phyloP scores from a whole-genome alignment of 805 yeast species.

The Metschnikowia proteae region DNA sequence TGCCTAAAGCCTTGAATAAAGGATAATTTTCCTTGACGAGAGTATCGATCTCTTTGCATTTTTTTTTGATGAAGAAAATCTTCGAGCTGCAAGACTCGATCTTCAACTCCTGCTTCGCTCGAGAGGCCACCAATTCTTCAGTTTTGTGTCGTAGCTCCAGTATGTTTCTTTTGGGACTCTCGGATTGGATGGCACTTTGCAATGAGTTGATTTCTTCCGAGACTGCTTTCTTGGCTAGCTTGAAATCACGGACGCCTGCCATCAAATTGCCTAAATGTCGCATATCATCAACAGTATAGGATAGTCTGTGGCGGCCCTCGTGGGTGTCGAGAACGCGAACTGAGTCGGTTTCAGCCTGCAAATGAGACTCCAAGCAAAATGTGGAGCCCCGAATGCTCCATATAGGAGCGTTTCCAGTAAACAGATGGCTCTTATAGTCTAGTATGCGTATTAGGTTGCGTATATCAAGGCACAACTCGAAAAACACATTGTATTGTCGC shows the following conservation, averaged over 20 bases:
- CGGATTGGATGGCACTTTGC: not conserved
- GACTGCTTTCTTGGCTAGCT: constrained; percentile 21
- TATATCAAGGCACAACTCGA: constrained; percentile 7
- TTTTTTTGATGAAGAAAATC: constrained; percentile 22
- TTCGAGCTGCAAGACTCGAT: constrained; percentile 26
- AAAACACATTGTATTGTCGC: not conserved
- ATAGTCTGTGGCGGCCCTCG: not conserved
- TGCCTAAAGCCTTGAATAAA: constrained; percentile 14
- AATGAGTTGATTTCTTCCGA: constrained; percentile 20
- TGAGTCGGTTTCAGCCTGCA: not conserved
- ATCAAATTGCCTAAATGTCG: constrained; percentile 13
- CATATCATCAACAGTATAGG: constrained; percentile 15
- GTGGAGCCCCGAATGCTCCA: constrained; percentile 11
- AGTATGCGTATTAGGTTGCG: constrained; percentile 7
- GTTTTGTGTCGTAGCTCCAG: not conserved
- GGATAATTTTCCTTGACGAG: constrained; percentile 17
- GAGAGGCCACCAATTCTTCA: not conserved
- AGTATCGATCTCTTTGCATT: constrained; percentile 19
- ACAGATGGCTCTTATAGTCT: not conserved
- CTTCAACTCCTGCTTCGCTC: constrained; percentile 16
- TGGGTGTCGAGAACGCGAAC: not conserved
- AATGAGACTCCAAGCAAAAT: constrained; percentile 9
- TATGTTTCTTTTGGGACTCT: not conserved
- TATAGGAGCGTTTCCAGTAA: constrained; percentile 11
- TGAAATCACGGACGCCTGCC: constrained; percentile 25